Evolutionary conservation across 257 asterid species (phyloP).

Genomic region (Scutellaria baicalensis): DNA sequence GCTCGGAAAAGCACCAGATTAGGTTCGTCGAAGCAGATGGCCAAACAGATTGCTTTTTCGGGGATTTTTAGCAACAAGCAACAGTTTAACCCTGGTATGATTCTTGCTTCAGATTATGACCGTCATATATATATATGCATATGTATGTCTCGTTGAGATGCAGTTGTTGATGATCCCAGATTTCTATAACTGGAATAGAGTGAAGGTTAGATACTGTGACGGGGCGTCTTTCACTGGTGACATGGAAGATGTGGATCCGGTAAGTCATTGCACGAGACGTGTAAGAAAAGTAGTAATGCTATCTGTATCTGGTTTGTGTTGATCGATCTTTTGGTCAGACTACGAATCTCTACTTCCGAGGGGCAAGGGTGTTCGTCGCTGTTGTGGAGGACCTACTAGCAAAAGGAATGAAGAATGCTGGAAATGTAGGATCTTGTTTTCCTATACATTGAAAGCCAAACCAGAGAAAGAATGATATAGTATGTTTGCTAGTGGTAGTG

Average conservation of each 20-base stretch:
- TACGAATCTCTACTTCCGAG: conserved; percentile 44
- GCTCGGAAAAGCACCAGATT: conserved; percentile 34
- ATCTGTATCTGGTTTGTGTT: neutral
- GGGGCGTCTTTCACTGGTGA: conserved; percentile 94
- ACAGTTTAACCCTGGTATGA: conserved; percentile 66
- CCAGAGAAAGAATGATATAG: too few species aligned
- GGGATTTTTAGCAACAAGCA: conserved; percentile 69
- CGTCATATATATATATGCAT: too few species aligned
- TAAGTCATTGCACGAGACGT: conserved; percentile 17
- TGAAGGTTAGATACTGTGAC: conserved; percentile 80
- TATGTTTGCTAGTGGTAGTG: too few species aligned
- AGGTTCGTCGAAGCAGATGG: conserved; percentile 77
- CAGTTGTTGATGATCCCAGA: conserved; percentile 21
- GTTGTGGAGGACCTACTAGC: conserved; percentile 37
- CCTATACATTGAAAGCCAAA: too few species aligned
- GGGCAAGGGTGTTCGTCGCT: conserved; percentile 42
- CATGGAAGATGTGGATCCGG: conserved; percentile 67
- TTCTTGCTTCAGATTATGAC: neutral
- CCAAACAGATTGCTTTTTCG: conserved; percentile 43
- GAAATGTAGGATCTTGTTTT: conserved; percentile 22
- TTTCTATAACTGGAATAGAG: conserved; percentile 81
- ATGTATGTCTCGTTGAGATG: neutral
- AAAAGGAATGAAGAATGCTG: conserved; percentile 47
- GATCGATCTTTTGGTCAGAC: conserved; percentile 17
- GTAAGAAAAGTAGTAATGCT: neutral